Base-by-base conservation (phyloP, 768 basidiomycete species). In the Lanmaoa pseudosensibilis region DNA sequence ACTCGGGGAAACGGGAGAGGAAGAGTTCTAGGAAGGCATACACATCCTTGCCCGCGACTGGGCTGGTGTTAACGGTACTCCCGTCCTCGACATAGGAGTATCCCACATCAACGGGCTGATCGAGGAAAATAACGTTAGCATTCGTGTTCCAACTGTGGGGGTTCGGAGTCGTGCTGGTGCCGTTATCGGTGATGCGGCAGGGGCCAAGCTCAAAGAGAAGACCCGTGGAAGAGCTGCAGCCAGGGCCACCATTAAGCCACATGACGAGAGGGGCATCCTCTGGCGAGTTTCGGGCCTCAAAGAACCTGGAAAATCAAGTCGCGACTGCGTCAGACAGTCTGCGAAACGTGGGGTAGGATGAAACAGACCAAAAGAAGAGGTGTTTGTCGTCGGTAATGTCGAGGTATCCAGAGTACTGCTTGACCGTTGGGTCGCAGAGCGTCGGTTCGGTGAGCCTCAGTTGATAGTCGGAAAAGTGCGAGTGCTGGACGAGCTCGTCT, bases 201-300 rank as follows among this genome's bases (percentile, higher is more conserved):
- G 96, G 94, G 0, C 96, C 96, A 21, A 96, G 85, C 68, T 98
- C 94, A 63, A 96, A 92, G 16, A 98, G 77, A 23, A 97, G 81
- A 11, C 95, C 95, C 1, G 91, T 89, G 11, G 86, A 84, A 9
- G 85, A 88, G 52, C 83, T 85, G 73, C 84, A 86, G 10, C 85
- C 83, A 21, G 85, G 86, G 13, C 88, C 87, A 34, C 91, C 91
- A 60, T 92, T 92, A n/a, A 92, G 77, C 95, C 95, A 97, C 46
- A 97, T 77, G 10, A 95, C 79, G 2, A 98, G 80, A 5, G 94
- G 95, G 7, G 90, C 93, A 50, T 83, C 77, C 49, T 80, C 73
- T 0, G 96, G 94, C 18, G 83, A 78, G 52, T 74, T 76, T 36
- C 94, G 80, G 1, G 89, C 84, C 74, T 97, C 95, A 63, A 98